Percentiles rank a stretch among this genome's conserved stretches.
phyloP scores from a whole-genome alignment of 1,284 basidiomycete genomes.

The Apiotrichum siamense region DNA sequence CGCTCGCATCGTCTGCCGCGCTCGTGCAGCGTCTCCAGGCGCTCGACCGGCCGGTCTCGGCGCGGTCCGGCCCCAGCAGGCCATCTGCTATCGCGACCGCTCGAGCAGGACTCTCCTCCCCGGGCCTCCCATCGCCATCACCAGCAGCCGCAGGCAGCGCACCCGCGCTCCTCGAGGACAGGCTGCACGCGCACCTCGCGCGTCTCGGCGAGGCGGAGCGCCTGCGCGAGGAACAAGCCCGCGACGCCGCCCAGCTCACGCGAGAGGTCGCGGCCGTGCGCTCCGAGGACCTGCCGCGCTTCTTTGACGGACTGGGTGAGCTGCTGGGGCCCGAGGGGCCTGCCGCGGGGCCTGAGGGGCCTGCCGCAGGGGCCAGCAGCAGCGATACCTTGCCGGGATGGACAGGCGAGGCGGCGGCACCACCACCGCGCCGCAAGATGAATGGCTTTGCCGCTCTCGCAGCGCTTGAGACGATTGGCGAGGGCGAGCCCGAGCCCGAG shows the following conservation, averaged over 20 bases:
- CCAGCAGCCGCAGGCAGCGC: not conserved
- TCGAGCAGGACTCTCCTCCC: not conserved
- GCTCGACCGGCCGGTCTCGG: not conserved
- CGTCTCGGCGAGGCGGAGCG: constrained; percentile 12
- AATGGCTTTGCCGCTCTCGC: not conserved
- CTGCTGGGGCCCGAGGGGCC: not conserved
- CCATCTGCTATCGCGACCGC: no score
- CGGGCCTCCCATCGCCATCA: not conserved
- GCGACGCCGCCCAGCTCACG: constrained; percentile 7
- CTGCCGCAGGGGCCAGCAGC: no score
- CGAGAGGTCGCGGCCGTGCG: constrained; percentile 8
- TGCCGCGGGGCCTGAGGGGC: not conserved
- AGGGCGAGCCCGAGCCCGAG: not conserved
- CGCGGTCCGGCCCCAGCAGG: not conserved
- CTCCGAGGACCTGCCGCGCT: not conserved
- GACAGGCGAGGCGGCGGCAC: not conserved
- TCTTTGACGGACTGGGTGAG: not conserved
- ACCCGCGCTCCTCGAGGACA: constrained; percentile 6
- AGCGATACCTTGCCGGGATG: not conserved
- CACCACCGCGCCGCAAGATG: not conserved
- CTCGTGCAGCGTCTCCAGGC: not conserved
- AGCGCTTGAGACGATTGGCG: not conserved
- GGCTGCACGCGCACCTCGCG: constrained; percentile 2
- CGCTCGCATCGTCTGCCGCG: not conserved
- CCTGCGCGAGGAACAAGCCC: constrained; percentile 12